These are phyloP conservation scores for Phytophthora rubi DNA, from an alignment of 352 stramenopile genomes.

Conservation along the genomic window DNA sequence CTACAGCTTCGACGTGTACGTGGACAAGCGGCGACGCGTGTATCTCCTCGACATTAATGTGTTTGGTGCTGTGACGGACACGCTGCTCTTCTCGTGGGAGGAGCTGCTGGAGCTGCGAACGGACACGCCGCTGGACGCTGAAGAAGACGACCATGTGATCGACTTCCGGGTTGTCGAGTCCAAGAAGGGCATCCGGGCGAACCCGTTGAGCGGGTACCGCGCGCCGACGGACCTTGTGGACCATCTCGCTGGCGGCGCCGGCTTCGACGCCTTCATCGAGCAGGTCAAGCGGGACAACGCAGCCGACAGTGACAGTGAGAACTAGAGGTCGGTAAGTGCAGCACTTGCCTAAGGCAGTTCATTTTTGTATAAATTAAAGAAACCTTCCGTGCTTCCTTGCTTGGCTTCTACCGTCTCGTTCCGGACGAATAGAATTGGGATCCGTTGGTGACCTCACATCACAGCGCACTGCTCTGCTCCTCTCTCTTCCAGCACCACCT, in stretches of 20 bases:
- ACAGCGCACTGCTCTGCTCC: no score
- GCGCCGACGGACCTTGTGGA: conserved; percentile 86
- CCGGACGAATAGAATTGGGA: conserved; percentile 12
- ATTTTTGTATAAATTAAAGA: conserved; percentile 44
- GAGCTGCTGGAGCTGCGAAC: conserved; percentile 66
- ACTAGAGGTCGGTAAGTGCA: conserved; percentile 29
- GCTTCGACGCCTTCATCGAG: conserved; percentile 84
- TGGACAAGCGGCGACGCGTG: conserved; percentile 92
- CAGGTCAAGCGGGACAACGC: conserved; percentile 86
- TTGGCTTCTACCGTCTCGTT: conserved; percentile 9
- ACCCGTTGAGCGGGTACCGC: conserved; percentile 81
- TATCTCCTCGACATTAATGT: conserved; percentile 97
- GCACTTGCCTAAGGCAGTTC: conserved; percentile 29
- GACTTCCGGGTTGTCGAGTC: conserved; percentile 87
- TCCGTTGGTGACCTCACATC: conserved; percentile 12
- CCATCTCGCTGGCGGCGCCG: conserved; percentile 68
- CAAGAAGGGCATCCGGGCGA: conserved; percentile 60
- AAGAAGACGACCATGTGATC: conserved; percentile 60
- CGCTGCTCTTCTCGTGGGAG: conserved; percentile 93
- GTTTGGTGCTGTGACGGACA: conserved; percentile 91
- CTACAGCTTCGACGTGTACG: conserved; percentile 95
- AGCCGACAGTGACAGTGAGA: conserved; percentile 28
- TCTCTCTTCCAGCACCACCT: conserved; percentile 5
- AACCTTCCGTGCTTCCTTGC: conserved; percentile 28
- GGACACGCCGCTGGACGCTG: conserved; percentile 24